A percentile compares a stretch with the other conserved stretches of the same genome.
Conservation (phyloP, 805 yeast species). For the Ogataea naganishii region DNA sequence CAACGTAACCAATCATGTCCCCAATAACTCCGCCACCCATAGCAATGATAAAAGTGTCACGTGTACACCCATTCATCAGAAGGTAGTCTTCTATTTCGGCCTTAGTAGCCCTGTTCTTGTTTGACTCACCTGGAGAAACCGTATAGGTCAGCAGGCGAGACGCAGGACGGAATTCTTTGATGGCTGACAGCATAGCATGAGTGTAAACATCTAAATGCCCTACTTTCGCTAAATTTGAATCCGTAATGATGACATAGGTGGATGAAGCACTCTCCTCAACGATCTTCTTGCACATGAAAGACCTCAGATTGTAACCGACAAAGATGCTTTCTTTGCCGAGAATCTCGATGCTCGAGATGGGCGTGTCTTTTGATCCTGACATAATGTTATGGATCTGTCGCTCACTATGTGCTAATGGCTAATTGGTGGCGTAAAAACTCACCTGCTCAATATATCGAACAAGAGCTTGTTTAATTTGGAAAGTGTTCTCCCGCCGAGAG, state of each 20-base stretch:
- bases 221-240: constrained; percentile 65
- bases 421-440: too few species aligned
- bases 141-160: constrained; percentile 65
- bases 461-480: too few species aligned
- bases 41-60: constrained; percentile 91
- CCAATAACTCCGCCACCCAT: constrained; percentile 99
- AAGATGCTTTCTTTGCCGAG: constrained; percentile 80
- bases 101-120: constrained; percentile 81
- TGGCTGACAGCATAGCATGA: constrained; percentile 29
- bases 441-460: too few species aligned
- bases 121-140: constrained; percentile 89
- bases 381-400: too few species aligned
- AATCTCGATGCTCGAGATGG: constrained; percentile 52
- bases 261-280: constrained; percentile 63
- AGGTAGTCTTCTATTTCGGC: constrained; percentile 90
- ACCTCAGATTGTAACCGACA: constrained; percentile 77
- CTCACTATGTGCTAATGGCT: too few species aligned
- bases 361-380: too few species aligned
- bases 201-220: constrained; percentile 46
- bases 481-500: too few species aligned
- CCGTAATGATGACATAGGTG: constrained; percentile 88
- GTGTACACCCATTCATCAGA: constrained; percentile 76
- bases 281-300: constrained; percentile 64
- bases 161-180: constrained; percentile 31
- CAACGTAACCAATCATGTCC: constrained; percentile 97